A percentile compares a stretch with the other conserved stretches of the same genome.
phyloP scores from a whole-genome alignment of 2,329 filamentous ascomycete genomes.

The Hymenoscyphus scutula region DNA sequence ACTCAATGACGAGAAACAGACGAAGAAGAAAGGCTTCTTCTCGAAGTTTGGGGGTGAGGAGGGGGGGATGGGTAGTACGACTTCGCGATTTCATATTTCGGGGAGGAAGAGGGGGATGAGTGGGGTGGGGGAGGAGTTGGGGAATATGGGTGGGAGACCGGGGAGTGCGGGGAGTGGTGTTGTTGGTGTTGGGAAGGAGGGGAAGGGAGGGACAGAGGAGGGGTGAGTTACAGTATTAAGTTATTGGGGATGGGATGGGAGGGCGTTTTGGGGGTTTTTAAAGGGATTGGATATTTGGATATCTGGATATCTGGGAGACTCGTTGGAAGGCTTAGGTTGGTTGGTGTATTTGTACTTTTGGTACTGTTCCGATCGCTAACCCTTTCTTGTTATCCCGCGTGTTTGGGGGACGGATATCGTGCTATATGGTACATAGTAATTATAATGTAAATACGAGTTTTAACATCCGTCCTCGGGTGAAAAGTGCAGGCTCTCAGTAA shows the following conservation, averaged over 20 bases:
- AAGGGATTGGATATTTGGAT: background rate
- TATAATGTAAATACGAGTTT: conserved; percentile 15
- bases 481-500: no score
- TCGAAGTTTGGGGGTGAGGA: conserved; percentile 68
- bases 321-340: no score
- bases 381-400: background rate
- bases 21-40: conserved; percentile 75
- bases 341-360: conserved; percentile 11
- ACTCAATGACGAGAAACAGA: conserved; percentile 66
- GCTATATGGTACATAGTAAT: conserved; percentile 11
- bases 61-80: conserved; percentile 40
- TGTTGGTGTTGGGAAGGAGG: no score
- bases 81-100: conserved; percentile 63
- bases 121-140: conserved; percentile 69
- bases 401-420: background rate
- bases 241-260: no score
- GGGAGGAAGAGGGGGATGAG: conserved; percentile 71
- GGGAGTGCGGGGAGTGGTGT: conserved; percentile 19
- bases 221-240: background rate
- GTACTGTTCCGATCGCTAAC: conserved; percentile 17
- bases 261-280: background rate
- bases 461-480: no score
- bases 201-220: conserved; percentile 36
- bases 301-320: no score
- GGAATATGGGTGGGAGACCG: conserved; percentile 52